These are phyloP conservation scores for Salix caprea DNA, from an alignment of 345 rosid genomes.

Conservation along the genomic window DNA sequence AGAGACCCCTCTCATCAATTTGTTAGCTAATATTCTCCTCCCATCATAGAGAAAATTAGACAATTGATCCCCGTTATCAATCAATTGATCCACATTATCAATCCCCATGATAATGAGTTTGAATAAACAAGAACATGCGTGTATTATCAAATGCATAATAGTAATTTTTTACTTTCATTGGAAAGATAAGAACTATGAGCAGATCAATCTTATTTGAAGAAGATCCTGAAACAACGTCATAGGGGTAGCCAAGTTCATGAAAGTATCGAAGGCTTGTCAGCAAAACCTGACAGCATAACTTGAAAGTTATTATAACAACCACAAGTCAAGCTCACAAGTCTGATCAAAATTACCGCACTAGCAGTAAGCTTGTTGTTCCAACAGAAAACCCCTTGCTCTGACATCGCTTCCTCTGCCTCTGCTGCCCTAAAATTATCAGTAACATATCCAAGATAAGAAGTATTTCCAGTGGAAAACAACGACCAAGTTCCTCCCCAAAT, in stretches of 20 bases:
- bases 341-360: conserved; percentile 31
- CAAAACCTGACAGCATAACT: conserved; percentile 36
- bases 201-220: conserved; percentile 31
- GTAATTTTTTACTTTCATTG: background rate
- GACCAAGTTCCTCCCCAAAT: conserved; percentile 66
- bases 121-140: too few species aligned
- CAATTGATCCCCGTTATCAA: too few species aligned
- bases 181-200: conserved; percentile 44
- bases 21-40: too few species aligned
- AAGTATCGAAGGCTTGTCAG: conserved; percentile 46
- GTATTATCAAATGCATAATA: too few species aligned
- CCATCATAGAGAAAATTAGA: too few species aligned
- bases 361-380: conserved; percentile 64
- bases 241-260: conserved; percentile 48
- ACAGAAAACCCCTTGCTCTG: conserved; percentile 42
- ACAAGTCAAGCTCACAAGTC: background rate
- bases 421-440: conserved; percentile 35
- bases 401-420: conserved; percentile 24
- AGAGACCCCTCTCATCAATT: too few species aligned
- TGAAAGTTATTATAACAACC: background rate
- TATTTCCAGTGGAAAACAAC: conserved; percentile 53
- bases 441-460: conserved; percentile 41
- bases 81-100: too few species aligned
- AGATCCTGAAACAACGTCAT: conserved; percentile 28
- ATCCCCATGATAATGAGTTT: too few species aligned